Evolutionary conservation across 164 flowering plant species (phyloP).

Genomic region (Berberis vulgaris): DNA sequence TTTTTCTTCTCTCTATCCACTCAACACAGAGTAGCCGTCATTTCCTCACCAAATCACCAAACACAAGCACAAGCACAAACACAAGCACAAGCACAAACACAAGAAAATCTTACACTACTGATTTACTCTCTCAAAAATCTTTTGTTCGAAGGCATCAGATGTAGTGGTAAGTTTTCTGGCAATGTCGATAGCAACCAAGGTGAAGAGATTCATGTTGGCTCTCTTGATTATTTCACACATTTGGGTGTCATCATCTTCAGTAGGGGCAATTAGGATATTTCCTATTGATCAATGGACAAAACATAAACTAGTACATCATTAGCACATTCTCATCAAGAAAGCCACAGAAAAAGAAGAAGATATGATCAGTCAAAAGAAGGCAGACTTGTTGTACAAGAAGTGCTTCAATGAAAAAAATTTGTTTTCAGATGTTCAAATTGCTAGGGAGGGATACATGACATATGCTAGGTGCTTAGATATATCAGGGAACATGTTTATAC

Average conservation of each 20-base stretch:
- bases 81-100: background rate
- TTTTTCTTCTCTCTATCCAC: too few species aligned
- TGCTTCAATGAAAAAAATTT: conserved; percentile 24
- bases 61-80: background rate
- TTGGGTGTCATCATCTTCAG: conserved; percentile 27
- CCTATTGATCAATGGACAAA: conserved; percentile 2
- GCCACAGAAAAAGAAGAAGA: conserved; percentile 8
- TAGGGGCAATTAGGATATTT: conserved; percentile 24
- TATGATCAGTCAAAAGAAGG: background rate
- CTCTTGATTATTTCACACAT: conserved; percentile 17
- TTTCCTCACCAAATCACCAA: background rate
- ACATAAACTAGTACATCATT: background rate
- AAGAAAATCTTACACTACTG: background rate
- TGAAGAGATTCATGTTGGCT: conserved; percentile 13
- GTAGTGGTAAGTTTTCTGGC: conserved; percentile 7
- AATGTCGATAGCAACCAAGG: conserved; percentile 19
- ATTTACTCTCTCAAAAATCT: background rate
- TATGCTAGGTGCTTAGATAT: too few species aligned
- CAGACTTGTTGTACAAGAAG: conserved; percentile 5
- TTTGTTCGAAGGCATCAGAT: background rate
- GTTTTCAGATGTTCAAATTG: too few species aligned
- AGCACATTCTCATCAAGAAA: background rate
- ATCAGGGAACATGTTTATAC: too few species aligned
- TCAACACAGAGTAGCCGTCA: too few species aligned
- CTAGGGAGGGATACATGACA: too few species aligned